phyloP scores from a whole-genome alignment of 495 filamentous ascomycete genomes.

The Penicillium robsamsonii region DNA sequence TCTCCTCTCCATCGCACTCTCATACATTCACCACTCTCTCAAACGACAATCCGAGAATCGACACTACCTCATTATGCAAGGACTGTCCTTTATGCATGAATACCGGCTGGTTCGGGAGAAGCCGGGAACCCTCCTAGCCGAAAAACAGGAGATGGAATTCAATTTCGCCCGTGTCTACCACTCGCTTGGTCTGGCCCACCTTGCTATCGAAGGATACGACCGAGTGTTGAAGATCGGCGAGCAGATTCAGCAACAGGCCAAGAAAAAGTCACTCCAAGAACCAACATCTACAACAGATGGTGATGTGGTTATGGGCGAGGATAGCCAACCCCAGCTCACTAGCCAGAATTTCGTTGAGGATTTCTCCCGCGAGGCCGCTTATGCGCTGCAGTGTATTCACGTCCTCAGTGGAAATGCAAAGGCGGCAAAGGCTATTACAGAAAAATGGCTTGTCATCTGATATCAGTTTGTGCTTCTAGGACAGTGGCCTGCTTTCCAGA shows the following conservation, averaged over 20 bases:
- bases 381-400: slow-evolving; percentile 68
- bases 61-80: slow-evolving; percentile 82
- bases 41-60: slow-evolving; percentile 88
- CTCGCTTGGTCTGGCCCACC: slow-evolving; percentile 70
- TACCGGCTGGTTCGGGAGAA: slow-evolving; percentile 63
- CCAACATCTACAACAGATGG: slow-evolving; percentile 2
- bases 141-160: slow-evolving; percentile 81
- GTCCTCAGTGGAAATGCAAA: slow-evolving; percentile 59
- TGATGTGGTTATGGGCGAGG: slow-evolving; percentile 33
- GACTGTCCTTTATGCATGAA: slow-evolving; percentile 71
- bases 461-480: neutral
- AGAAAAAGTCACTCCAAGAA: slow-evolving; percentile 18
- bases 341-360: slow-evolving; percentile 50
- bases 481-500: neutral
- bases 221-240: slow-evolving; percentile 50
- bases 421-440: slow-evolving; percentile 55
- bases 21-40: slow-evolving; percentile 79
- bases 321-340: slow-evolving; percentile 14
- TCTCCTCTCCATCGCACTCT: slow-evolving; percentile 65
- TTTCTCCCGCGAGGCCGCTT: slow-evolving; percentile 71
- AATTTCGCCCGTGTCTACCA: slow-evolving; percentile 84
- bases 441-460: slow-evolving; percentile 58
- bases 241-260: slow-evolving; percentile 34
- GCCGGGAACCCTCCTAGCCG: slow-evolving; percentile 37
- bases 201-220: slow-evolving; percentile 76